Base-by-base conservation (phyloP, 73 alveolate species). In the Paramecium bursaria region DNA sequence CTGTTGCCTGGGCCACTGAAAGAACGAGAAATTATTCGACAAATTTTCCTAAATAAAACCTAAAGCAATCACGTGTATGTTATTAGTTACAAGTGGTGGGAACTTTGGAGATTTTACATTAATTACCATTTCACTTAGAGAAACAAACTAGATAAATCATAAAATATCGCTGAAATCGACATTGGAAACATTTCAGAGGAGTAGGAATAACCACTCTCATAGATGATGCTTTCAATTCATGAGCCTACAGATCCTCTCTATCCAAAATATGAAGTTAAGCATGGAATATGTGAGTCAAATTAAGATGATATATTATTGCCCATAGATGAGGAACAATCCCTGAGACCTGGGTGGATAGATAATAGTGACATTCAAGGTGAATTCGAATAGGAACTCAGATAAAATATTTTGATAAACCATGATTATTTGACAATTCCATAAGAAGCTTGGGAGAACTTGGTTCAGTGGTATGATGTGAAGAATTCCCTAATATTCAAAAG, bases 1-100 rank as follows among this genome's bases (percentile, higher is more conserved):
- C 39, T 92, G 22, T 75, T 92, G 2, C 97, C 97, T 35, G 75
- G 92, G 10, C 94, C 95, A 22, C 54, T 50, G 1, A 90, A 88
- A 50, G 97, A 92, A 60, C 54, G 90, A 26, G 76, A 90, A 48
- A 75, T 74, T 10, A 75, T 90, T 1, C 42, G 42, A 15, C 90
- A 80, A 29, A 67, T 90, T 44, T 31, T 86, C 4, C n/a, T 13
- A 54, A 48, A 52, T 11, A 67, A 44, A 14, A 48, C 7, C 0
- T 42, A 86, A 35, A 86, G 80, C 7, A 74, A 77, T 7, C 27
- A 39, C 13, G 76, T 31, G 10, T 85, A 21, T 85, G 73, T 85
- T n/a, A 73, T 85, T 46, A 74, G 90, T 33, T 39, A 51, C 21
- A 52, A 75, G 31, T 85, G 91, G 91, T 85, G 91, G 88, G 90